These are phyloP conservation scores for Themeda triandra DNA, from an alignment of 176 grass and related monocot genomes.

Conservation along the genomic window DNA sequence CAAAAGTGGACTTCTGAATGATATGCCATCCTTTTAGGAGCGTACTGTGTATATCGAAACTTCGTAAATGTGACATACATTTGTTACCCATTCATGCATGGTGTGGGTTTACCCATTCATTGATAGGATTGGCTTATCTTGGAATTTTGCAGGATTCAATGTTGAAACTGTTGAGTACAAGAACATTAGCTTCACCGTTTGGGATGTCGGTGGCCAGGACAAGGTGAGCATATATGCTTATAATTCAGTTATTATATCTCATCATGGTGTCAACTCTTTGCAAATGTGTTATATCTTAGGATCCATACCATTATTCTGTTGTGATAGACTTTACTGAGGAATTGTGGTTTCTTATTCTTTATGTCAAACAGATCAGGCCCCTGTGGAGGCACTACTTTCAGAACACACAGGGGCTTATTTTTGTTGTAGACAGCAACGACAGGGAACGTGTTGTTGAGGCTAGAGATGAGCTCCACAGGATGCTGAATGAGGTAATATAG, in stretches of 20 bases:
- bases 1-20: not conserved
- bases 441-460: conserved; percentile 92
- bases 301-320: not conserved
- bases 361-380: conserved; percentile 72
- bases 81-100: not conserved
- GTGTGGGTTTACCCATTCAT: not conserved
- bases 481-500: conserved; percentile 72
- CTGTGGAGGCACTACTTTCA: conserved; percentile 96
- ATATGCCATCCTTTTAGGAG: not conserved
- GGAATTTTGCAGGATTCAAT: conserved; percentile 55
- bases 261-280: not conserved
- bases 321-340: not conserved
- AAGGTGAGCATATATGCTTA: conserved; percentile 43
- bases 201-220: conserved; percentile 90
- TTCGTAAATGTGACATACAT: not conserved
- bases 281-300: not conserved
- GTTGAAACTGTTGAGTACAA: conserved; percentile 93
- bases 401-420: conserved; percentile 88
- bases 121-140: not conserved
- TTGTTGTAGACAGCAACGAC: conserved; percentile 91
- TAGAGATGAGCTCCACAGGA: conserved; percentile 82
- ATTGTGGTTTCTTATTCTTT: not conserved
- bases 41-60: not conserved
- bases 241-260: not conserved
- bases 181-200: conserved; percentile 92